Percentiles rank a stretch among this genome's conserved stretches.
phyloP scores from a whole-genome alignment of 2,329 filamentous ascomycete genomes.

The Pseudogymnoascus sp. region DNA sequence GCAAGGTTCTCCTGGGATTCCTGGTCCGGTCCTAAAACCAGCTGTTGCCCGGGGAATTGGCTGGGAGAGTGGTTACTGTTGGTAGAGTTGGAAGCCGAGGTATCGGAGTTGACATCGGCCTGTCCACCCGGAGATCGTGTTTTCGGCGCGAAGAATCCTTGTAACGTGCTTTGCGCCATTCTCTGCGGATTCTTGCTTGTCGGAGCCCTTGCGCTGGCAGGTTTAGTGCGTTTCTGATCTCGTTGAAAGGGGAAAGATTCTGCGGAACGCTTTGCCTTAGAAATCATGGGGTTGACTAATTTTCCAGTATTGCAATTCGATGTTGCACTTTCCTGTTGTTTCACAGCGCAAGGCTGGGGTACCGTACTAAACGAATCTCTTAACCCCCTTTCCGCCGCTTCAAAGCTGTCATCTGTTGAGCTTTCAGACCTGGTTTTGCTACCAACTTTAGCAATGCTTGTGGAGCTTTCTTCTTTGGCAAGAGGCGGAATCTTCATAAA shows the following conservation, averaged over 20 bases:
- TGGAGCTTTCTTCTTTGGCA: conserved; percentile 15
- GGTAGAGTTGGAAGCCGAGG: not conserved
- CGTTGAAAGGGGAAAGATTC: conserved; percentile 15
- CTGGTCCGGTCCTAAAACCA: not conserved
- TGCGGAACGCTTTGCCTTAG: conserved; percentile 8
- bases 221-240: conserved; percentile 44
- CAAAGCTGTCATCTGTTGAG: not conserved
- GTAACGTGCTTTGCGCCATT: conserved; percentile 40
- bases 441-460: conserved; percentile 13
- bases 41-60: not conserved
- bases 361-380: not conserved
- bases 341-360: not conserved
- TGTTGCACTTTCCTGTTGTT: not conserved
- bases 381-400: not conserved
- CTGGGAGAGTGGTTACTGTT: not conserved
- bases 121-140: conserved; percentile 9
- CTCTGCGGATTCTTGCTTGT: conserved; percentile 40
- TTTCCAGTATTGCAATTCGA: conserved; percentile 16
- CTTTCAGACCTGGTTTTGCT: not conserved
- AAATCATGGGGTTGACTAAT: conserved; percentile 5
- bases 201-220: conserved; percentile 21
- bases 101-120: not conserved
- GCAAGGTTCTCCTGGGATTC: not conserved
- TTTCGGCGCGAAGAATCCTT: conserved; percentile 71
- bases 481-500: conserved; percentile 51